Conservation (phyloP, 257 asterid genomes). For the Asclepias syriaca region DNA sequence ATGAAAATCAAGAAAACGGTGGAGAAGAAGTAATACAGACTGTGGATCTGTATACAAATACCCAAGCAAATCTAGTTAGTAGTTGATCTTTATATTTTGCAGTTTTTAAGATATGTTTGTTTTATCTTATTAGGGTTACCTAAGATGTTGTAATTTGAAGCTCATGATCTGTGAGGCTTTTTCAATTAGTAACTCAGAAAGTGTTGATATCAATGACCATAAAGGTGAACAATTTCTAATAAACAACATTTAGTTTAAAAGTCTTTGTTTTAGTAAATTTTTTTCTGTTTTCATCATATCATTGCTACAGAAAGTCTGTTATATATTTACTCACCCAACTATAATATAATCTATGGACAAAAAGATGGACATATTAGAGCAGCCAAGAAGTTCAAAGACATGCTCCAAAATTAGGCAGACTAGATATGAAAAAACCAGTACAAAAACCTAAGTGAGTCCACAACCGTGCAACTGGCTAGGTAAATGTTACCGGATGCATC, state of each 20-base stretch:
- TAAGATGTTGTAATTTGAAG: not conserved
- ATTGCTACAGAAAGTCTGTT: not conserved
- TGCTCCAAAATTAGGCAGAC: not conserved
- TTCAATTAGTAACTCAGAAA: no score
- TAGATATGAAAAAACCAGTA: not conserved
- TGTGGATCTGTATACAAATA: constrained; percentile 6
- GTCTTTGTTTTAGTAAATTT: no score
- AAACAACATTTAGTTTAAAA: no score
- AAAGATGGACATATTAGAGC: not conserved
- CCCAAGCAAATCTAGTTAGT: constrained; percentile 8
- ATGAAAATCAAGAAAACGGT: constrained; percentile 1
- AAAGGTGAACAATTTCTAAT: no score
- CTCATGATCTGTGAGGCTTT: constrained; percentile 2
- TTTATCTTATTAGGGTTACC: not conserved
- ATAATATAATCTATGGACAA: not conserved
- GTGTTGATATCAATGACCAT: no score
- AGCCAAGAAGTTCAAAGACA: not conserved
- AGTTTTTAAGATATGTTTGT: not conserved
- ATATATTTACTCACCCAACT: not conserved
- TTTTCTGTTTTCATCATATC: no score
- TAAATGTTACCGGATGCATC: not conserved
- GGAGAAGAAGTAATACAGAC: constrained; percentile 4
- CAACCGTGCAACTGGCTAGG: not conserved
- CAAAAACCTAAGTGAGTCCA: not conserved
- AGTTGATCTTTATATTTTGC: not conserved